Base-by-base conservation (phyloP, 176 grass and related monocot genomes). In the Panicum miliaceum region DNA sequence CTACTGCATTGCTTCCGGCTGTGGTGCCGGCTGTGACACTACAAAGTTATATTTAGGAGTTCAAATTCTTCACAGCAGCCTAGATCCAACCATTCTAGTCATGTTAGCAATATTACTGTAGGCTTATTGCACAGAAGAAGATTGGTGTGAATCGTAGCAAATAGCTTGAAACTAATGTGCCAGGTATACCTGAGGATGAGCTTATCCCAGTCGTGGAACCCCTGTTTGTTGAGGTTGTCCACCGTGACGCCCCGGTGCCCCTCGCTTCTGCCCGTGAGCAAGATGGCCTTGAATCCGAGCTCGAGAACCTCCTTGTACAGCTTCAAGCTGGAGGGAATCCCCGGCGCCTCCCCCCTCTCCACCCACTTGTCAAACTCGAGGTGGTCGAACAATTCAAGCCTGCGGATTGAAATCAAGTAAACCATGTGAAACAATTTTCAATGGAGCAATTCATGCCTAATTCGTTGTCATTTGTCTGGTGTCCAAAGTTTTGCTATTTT, bases 211-310 rank as follows among this genome's bases (percentile, higher is more conserved):
- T 93, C 81, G 46, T 70, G 79, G 87, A 91, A 96, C 1, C 86
- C 94, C 14, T 88, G 86, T 16, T 70, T 96, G 34, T 76, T 84
- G 59, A 96, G 84, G 82, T 96, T 96, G 1, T 96, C 86, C 27
- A 91, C 75, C 0, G 94, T 96, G 73, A 91, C 32, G 38, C 12
- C 81, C 26, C 56, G 20, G 68, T 96, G 94, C 1, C 36, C 86
- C 81, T 93, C 83, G 41, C 77, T 93, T 11, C 94, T 81, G 23
- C 94, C 94, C 22, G 94, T 96, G 78, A 96, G 85, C 68, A 96
- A 71, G 80, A 93, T 85, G 4, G 38, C 77, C 82, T 91, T 96
- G 87, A 91, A 91, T 0, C 94, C 94, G 0, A 96, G 81, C 0
- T 58, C 76, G 38, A 86, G 86, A 12, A 96, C 82, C 78, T 92